Conservation (phyloP, 148 eudicot genomes). For the Diospyros kaki region DNA sequence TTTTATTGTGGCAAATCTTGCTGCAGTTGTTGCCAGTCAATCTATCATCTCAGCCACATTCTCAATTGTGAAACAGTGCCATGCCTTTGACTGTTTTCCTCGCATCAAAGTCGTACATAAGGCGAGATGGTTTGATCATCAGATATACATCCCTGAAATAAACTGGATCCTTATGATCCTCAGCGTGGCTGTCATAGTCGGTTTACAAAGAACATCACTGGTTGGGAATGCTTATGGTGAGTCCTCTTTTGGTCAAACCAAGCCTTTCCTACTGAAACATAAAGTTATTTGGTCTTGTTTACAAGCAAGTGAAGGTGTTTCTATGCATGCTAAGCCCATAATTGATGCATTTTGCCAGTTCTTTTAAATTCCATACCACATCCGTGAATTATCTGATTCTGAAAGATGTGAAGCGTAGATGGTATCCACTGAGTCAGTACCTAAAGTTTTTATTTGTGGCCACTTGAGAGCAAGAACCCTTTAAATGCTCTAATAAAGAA, state of each 20-base stretch:
- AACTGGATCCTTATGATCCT: conserved; percentile 53
- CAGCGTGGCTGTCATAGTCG: conserved; percentile 34
- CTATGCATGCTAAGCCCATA: not conserved
- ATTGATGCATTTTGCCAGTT: not conserved
- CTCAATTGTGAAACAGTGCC: conserved; percentile 45
- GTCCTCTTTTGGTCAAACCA: not conserved
- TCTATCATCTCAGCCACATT: conserved; percentile 49
- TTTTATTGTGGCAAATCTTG: conserved; percentile 36
- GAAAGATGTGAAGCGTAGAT: too few species aligned
- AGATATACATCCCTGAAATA: conserved; percentile 48
- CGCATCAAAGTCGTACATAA: conserved; percentile 48
- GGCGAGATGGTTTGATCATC: conserved; percentile 38
- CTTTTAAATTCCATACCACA: too few species aligned
- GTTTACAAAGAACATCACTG: conserved; percentile 33
- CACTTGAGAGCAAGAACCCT: too few species aligned
- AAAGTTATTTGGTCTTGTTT: not conserved
- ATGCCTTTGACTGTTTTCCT: conserved; percentile 49
- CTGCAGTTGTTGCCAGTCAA: conserved; percentile 44
- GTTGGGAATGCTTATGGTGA: conserved; percentile 53
- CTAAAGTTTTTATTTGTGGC: too few species aligned
- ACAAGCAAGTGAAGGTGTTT: not conserved
- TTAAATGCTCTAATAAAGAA: too few species aligned
- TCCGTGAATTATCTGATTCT: too few species aligned
- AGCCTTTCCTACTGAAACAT: not conserved
- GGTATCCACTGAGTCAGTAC: too few species aligned